These are phyloP conservation scores for Aspergillus sojae DNA, from an alignment of 2,329 filamentous ascomycete species.

Conservation along the genomic window DNA sequence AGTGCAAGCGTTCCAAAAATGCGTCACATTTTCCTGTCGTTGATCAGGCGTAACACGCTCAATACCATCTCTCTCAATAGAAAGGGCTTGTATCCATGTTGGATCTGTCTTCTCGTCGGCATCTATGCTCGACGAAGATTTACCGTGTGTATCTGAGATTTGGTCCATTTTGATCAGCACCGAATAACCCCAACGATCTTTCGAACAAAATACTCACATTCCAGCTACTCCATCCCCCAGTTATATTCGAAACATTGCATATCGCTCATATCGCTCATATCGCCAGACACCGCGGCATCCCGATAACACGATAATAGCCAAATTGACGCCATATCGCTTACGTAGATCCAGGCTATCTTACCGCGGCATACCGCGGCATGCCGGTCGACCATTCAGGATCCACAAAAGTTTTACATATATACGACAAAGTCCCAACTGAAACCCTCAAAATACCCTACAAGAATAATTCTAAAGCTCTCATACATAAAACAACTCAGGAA, in stretches of 20 bases:
- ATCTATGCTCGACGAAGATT: background rate
- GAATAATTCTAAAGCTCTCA: fast-evolving
- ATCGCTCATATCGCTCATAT: background rate
- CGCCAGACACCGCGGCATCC: slow-evolving; percentile 7
- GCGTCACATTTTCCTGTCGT: slow-evolving; percentile 24
- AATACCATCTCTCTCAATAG: slow-evolving; percentile 27
- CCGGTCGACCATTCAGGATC: slow-evolving; percentile 15
- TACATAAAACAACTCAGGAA: background rate
- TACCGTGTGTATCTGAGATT: background rate
- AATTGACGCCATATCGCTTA: slow-evolving; percentile 23
- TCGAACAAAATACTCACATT: background rate
- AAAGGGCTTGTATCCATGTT: slow-evolving; percentile 22
- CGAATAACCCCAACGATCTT: background rate
- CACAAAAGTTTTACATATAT: background rate
- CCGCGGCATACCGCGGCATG: slow-evolving; percentile 29
- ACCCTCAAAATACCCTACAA: too few species aligned
- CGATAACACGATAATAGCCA: slow-evolving; percentile 21
- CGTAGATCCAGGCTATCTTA: slow-evolving; percentile 18
- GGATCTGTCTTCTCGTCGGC: background rate
- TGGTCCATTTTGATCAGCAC: slow-evolving; percentile 3
- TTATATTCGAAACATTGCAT: background rate
- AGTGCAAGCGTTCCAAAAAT: slow-evolving; percentile 29
- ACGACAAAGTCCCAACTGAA: background rate
- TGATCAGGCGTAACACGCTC: slow-evolving; percentile 27
- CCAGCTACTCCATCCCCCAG: background rate